Base-by-base conservation (phyloP, 495 filamentous ascomycete species). In the Acidiella bohemica region DNA sequence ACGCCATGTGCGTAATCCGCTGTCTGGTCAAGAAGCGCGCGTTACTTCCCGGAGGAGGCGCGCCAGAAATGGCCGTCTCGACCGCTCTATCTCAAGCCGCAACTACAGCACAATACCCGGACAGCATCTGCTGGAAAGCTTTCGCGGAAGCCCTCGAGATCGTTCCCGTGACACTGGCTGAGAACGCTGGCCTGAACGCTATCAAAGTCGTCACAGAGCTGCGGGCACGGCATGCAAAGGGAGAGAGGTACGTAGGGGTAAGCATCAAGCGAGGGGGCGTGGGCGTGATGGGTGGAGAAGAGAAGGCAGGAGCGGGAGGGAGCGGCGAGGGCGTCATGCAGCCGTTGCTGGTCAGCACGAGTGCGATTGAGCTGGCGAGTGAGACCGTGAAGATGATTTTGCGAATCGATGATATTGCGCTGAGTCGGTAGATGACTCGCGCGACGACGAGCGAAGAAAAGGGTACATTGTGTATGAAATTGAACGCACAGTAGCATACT, bases 351-450 rank as follows among this genome's bases (percentile, higher is more conserved):
- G 90, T 97, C 32, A 93, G 82, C 68, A 97, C 90, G 26, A 95
- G 87, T 59, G 86, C 90, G 2, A 88, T 97, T 56, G 85, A 97
- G 67, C 63, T 97, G 57, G 90, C 92, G 26, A 84, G 84, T 2
- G 90, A 97, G 70, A 96, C 90, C 41, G 86, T 94, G 49, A 97
- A 96, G 73, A 93, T 96, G 85, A 80, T 95, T 63, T 72, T 95
- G 64, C 77, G 87, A 65, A 94, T 95, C 65, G 87, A 93, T 63
- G 87, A 95, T 62, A 88, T 93, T 62, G 82, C 81, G 36, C 61
- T 81, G 53, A 49, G 44, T 21, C 31, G 52, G 32, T 53, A 50
- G 33, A 42, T 2, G 39, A 14, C 14, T 33, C 8, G n/a, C n/a
- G n/a, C n/a, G n/a, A n/a, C n/a, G 25, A 27, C 25, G n/a, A 27